Percentiles rank a stretch among this genome's conserved stretches.
Evolutionary conservation across 768 basidiomycete species (phyloP).

Genomic region (Pleurotus sapidus): DNA sequence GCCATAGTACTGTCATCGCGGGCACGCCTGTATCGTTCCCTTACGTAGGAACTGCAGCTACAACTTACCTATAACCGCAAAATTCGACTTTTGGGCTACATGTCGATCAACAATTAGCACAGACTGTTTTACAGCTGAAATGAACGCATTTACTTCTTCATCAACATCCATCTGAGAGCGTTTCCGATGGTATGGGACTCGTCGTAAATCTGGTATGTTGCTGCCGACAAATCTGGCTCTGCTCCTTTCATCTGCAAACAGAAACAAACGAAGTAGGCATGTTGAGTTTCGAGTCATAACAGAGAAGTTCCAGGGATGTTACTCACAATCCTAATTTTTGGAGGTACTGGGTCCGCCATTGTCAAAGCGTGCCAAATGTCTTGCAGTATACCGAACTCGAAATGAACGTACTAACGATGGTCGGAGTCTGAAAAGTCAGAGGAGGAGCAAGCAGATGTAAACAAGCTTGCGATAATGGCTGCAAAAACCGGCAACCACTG

Average conservation of each 20-base stretch:
- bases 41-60: too few species aligned
- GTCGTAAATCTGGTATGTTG: constrained; percentile 88
- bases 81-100: constrained; percentile 93
- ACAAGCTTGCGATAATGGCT: too few species aligned
- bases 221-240: constrained; percentile 76
- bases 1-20: background rate
- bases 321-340: constrained; percentile 41
- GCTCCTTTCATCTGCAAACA: constrained; percentile 77
- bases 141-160: constrained; percentile 82
- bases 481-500: too few species aligned
- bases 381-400: too few species aligned
- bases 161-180: constrained; percentile 93
- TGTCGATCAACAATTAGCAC: constrained; percentile 5
- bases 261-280: constrained; percentile 9
- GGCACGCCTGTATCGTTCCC: background rate
- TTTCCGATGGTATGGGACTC: constrained; percentile 98
- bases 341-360: constrained; percentile 35
- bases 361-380: constrained; percentile 1
- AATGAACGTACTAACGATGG: too few species aligned
- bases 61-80: constrained; percentile 88
- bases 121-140: background rate
- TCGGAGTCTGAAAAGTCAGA: too few species aligned
- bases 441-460: too few species aligned
- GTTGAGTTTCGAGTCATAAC: too few species aligned
- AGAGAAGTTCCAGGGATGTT: background rate